A percentile compares a stretch with the other conserved stretches of the same genome.
These are phyloP conservation scores for Daldinia decipiens DNA, from an alignment of 495 filamentous ascomycete genomes.

Conservation along the genomic window DNA sequence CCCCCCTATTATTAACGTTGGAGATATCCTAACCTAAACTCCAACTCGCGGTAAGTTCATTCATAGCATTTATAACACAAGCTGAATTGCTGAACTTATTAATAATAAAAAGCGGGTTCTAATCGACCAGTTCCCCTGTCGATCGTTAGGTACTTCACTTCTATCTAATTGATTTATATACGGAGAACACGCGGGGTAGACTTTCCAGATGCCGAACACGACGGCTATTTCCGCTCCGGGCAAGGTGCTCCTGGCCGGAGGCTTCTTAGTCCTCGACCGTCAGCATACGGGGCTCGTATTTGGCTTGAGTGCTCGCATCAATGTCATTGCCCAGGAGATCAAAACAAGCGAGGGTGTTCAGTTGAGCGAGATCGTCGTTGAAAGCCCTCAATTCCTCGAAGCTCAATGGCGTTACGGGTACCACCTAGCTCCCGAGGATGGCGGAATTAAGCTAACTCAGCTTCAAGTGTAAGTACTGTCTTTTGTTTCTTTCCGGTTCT, in stretches of 20 bases:
- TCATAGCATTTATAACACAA: not conserved
- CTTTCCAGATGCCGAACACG: conserved; percentile 41
- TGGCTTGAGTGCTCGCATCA: conserved; percentile 92
- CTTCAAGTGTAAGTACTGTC: conserved; percentile 73
- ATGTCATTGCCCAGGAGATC: conserved; percentile 78
- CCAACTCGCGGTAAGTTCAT: not conserved
- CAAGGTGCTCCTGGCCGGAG: conserved; percentile 93
- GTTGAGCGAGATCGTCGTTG: conserved; percentile 78
- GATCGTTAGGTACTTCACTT: conserved; percentile 31
- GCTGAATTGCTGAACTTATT: not conserved
- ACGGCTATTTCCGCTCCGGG: conserved; percentile 88
- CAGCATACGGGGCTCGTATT: conserved; percentile 90
- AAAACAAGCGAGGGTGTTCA: conserved; percentile 65
- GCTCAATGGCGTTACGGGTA: conserved; percentile 89
- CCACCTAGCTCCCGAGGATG: conserved; percentile 70
- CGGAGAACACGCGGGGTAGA: conserved; percentile 29
- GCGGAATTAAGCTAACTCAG: conserved; percentile 81
- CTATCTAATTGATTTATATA: conserved; percentile 1
- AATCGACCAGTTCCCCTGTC: conserved; percentile 23
- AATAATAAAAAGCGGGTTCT: not conserved
- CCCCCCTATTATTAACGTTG: conserved; percentile 10
- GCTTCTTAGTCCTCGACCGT: conserved; percentile 93
- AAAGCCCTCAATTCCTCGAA: conserved; percentile 88
- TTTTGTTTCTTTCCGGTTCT: conserved; percentile 35
- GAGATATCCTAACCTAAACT: conserved; percentile 15